Percentiles rank a stretch among this genome's conserved stretches.
Conservation (phyloP, 768 basidiomycete genomes). For the Aureoboletus auriporus region DNA sequence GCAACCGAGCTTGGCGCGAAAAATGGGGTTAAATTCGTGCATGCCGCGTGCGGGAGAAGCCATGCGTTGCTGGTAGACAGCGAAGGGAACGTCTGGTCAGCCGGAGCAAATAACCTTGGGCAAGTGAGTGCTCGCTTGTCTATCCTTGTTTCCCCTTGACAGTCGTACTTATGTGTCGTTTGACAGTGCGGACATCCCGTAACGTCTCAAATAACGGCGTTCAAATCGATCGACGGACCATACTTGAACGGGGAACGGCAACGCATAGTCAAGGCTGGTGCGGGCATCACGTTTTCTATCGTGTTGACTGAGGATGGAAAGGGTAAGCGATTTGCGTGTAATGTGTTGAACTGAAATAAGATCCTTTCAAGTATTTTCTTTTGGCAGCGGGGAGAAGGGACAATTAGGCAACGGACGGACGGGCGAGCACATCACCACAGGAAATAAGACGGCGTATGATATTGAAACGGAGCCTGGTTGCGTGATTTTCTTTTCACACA, state of each 20-base stretch:
- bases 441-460: constrained; percentile 82
- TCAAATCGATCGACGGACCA: constrained; percentile 60
- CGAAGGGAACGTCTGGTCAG: constrained; percentile 79
- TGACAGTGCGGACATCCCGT: constrained; percentile 67
- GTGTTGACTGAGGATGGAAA: constrained; percentile 81
- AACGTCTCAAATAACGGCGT: constrained; percentile 61
- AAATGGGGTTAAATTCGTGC: constrained; percentile 59
- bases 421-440: constrained; percentile 85
- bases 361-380: constrained; percentile 63
- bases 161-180: neutral
- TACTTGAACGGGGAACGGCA: constrained; percentile 57
- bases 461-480: constrained; percentile 67
- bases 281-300: constrained; percentile 81
- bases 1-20: constrained; percentile 60
- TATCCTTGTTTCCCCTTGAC: neutral
- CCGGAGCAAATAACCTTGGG: constrained; percentile 76
- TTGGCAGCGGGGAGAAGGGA: constrained; percentile 90
- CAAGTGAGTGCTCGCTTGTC: constrained; percentile 49
- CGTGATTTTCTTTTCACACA: constrained; percentile 16
- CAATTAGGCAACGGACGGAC: constrained; percentile 92
- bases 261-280: constrained; percentile 66
- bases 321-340: constrained; percentile 39
- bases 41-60: constrained; percentile 79
- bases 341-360: neutral
- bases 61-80: constrained; percentile 83